Percentiles rank a stretch among this genome's conserved stretches.
phyloP scores from a whole-genome alignment of 768 basidiomycete species.

The Suillus subluteus region DNA sequence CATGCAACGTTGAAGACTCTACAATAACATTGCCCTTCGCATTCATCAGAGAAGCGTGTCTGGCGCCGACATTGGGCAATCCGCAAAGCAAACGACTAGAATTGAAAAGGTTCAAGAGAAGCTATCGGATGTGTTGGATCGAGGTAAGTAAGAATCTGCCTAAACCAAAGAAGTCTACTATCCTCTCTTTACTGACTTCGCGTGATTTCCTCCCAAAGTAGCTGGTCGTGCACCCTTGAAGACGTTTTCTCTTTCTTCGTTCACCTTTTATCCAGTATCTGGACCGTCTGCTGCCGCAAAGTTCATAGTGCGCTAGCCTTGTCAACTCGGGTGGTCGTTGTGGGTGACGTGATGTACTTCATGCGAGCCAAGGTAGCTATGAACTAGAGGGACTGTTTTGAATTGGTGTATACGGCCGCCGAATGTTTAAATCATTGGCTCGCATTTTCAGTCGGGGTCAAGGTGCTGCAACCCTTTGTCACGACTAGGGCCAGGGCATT shows the following conservation, averaged over 20 bases:
- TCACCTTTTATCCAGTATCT: not conserved
- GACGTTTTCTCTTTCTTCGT: not conserved
- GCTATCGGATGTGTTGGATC: conserved; percentile 52
- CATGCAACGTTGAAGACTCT: conserved; percentile 14
- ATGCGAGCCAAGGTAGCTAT: not conserved
- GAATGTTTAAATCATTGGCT: not conserved
- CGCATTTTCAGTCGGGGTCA: not conserved
- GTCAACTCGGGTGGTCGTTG: not conserved
- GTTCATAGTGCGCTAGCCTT: not conserved
- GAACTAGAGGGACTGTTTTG: not conserved
- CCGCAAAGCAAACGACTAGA: conserved; percentile 53
- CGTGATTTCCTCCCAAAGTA: not conserved
- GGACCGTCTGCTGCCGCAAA: not conserved
- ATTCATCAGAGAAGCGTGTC: conserved; percentile 61
- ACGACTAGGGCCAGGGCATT: not conserved
- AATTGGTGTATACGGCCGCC: not conserved
- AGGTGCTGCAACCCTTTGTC: not conserved
- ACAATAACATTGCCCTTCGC: conserved; percentile 50
- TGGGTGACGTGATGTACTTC: too few species aligned
- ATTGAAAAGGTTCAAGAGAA: conserved; percentile 59
- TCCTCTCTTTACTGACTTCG: not conserved
- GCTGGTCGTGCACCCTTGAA: not conserved
- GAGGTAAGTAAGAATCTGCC: not conserved
- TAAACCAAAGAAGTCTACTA: not conserved
- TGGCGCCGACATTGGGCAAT: conserved; percentile 54